phyloP scores from a whole-genome alignment of 768 basidiomycete species.

The Auricularia cornea region DNA sequence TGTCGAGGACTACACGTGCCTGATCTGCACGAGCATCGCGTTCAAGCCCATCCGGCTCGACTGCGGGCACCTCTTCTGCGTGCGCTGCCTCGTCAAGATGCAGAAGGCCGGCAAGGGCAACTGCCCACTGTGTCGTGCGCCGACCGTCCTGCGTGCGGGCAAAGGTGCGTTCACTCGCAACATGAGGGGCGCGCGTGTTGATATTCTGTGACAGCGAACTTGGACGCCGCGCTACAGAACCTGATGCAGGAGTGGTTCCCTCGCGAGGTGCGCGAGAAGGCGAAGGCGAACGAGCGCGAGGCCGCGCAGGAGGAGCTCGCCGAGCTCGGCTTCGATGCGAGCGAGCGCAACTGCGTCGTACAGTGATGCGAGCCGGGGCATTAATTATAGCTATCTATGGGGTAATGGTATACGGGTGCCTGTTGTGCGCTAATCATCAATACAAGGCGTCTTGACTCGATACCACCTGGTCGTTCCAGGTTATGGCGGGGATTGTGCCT shows the following conservation, averaged over 20 bases:
- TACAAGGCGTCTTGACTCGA: too few species aligned
- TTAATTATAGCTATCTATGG: neutral
- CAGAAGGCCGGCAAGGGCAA: conserved; percentile 66
- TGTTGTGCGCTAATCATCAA: too few species aligned
- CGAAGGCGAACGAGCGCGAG: conserved; percentile 67
- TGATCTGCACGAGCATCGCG: conserved; percentile 83
- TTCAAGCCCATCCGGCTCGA: conserved; percentile 83
- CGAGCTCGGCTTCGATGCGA: conserved; percentile 45
- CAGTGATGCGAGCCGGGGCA: neutral
- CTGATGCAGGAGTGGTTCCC: conserved; percentile 95
- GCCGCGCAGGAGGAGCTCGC: conserved; percentile 57
- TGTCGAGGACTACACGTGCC: conserved; percentile 77
- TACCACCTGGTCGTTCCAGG: too few species aligned
- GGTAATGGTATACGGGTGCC: too few species aligned
- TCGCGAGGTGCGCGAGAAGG: conserved; percentile 64
- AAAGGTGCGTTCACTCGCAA: conserved; percentile 44
- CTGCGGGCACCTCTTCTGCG: conserved; percentile 54
- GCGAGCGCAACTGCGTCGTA: neutral
- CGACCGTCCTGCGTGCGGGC: conserved; percentile 68
- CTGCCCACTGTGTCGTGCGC: conserved; percentile 81
- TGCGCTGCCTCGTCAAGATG: conserved; percentile 76
- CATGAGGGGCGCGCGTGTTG: neutral
- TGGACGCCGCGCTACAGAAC: conserved; percentile 70
- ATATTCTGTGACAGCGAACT: conserved; percentile 44
- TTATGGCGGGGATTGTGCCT: too few species aligned